These are phyloP conservation scores for Neofusicoccum sp. DNA, from an alignment of 2,329 filamentous ascomycete species.

Conservation along the genomic window DNA sequence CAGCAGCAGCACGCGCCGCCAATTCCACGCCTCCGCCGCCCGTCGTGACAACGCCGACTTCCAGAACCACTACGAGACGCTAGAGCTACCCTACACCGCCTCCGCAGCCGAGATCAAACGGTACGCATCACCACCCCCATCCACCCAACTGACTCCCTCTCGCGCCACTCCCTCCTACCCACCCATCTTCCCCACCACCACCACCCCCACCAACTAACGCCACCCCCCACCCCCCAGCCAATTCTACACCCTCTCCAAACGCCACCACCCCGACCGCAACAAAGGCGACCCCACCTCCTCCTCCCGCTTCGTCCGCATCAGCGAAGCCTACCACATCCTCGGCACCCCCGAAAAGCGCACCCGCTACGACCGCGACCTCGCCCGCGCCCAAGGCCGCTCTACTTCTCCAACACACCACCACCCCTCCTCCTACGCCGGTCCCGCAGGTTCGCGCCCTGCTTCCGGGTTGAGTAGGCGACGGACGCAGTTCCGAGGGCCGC, in stretches of 20 bases:
- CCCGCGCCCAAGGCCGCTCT: slow-evolving; percentile 42
- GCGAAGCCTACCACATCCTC: slow-evolving; percentile 80
- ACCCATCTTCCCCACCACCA: background rate
- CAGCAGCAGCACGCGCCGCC: background rate
- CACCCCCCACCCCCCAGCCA: slow-evolving; percentile 40
- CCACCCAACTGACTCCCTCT: background rate
- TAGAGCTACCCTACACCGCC: slow-evolving; percentile 72
- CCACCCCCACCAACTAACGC: slow-evolving; percentile 4
- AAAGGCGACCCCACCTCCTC: slow-evolving; percentile 71
- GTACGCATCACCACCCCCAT: slow-evolving; percentile 44
- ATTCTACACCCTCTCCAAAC: slow-evolving; percentile 91
- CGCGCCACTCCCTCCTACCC: background rate
- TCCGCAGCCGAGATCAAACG: slow-evolving; percentile 82
- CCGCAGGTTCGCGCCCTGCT: slow-evolving; percentile 75
- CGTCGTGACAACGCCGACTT: slow-evolving; percentile 1
- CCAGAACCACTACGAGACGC: slow-evolving; percentile 77
- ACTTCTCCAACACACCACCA: slow-evolving; percentile 35
- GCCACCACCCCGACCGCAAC: slow-evolving; percentile 91
- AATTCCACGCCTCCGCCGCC: slow-evolving; percentile 17
- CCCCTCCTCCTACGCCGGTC: slow-evolving; percentile 57
- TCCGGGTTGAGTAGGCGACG: slow-evolving; percentile 78
- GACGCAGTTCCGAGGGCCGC: slow-evolving; percentile 78
- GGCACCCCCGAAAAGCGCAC: slow-evolving; percentile 72
- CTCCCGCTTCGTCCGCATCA: slow-evolving; percentile 78
- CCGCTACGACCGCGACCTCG: slow-evolving; percentile 75